phyloP scores from a whole-genome alignment of 768 basidiomycete genomes.

The Rubroboletus satanas region DNA sequence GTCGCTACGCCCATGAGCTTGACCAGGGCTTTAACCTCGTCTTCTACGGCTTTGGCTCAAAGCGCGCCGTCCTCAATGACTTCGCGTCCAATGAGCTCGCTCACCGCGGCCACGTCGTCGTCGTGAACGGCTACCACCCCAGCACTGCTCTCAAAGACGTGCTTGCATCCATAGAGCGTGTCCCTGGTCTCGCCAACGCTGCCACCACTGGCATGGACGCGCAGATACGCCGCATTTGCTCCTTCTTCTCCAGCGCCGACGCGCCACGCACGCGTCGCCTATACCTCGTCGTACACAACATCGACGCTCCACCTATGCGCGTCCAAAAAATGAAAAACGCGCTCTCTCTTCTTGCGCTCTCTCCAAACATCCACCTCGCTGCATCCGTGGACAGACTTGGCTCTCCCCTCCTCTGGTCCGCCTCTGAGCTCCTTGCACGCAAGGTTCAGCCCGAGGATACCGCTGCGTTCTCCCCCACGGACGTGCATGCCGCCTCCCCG shows the following conservation, averaged over 20 bases:
- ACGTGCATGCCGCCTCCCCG: conserved; percentile 10
- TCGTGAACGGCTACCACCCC: conserved; percentile 77
- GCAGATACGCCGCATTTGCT: conserved; percentile 61
- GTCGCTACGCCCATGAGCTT: conserved; percentile 67
- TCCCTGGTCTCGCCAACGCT: conserved; percentile 16
- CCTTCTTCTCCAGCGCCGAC: conserved; percentile 50
- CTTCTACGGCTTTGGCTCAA: conserved; percentile 89
- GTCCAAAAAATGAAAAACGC: conserved; percentile 56
- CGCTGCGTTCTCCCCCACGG: not conserved
- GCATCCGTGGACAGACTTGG: conserved; percentile 88
- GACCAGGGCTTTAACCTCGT: conserved; percentile 82
- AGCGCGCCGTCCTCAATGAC: conserved; percentile 68
- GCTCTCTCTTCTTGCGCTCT: conserved; percentile 69
- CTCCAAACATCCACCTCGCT: conserved; percentile 73
- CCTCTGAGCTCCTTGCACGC: conserved; percentile 57
- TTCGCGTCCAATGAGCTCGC: conserved; percentile 61
- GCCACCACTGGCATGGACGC: conserved; percentile 44
- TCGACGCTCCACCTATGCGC: conserved; percentile 75
- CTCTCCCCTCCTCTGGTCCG: conserved; percentile 78
- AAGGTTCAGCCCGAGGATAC: conserved; percentile 32
- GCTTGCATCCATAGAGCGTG: conserved; percentile 52
- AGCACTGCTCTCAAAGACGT: conserved; percentile 66
- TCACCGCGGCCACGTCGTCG: conserved; percentile 64
- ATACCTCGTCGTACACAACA: conserved; percentile 83
- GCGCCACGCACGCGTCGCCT: conserved; percentile 42